A percentile compares a stretch with the other conserved stretches of the same genome.
phyloP scores from a whole-genome alignment of 1,139 yeast genomes.

The Taiozyma sp. region DNA sequence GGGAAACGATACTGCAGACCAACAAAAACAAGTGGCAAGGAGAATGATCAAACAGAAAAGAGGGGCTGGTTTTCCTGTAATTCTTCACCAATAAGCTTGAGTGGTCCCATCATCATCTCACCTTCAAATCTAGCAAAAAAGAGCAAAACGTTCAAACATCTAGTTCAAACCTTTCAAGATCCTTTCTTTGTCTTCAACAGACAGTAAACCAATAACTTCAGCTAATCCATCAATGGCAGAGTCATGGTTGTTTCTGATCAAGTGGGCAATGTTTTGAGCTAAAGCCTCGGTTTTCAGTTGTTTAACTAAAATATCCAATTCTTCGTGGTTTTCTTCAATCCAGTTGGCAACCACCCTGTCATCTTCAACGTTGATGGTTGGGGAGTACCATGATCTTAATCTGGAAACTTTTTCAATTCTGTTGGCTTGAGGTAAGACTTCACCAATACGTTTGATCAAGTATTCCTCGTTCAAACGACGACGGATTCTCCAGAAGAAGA shows the following conservation, averaged over 20 bases:
- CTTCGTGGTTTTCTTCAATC: slow-evolving; percentile 74
- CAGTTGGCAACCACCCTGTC: slow-evolving; percentile 80
- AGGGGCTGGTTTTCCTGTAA: background rate
- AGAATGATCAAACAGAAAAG: background rate
- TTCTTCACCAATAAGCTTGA: background rate
- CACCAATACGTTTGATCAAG: slow-evolving; percentile 68
- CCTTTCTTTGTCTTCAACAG: slow-evolving; percentile 56
- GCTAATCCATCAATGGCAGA: slow-evolving; percentile 52
- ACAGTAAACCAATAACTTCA: slow-evolving; percentile 53
- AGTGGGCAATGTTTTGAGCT: slow-evolving; percentile 54
- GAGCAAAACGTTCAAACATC: background rate
- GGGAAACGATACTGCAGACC: background rate
- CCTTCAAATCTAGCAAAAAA: background rate
- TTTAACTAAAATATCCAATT: slow-evolving; percentile 55
- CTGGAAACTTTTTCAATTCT: slow-evolving; percentile 83
- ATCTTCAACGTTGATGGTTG: slow-evolving; percentile 61
- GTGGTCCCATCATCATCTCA: background rate
- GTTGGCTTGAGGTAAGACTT: slow-evolving; percentile 52
- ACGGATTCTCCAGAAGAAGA: slow-evolving; percentile 98
- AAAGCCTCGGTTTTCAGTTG: slow-evolving; percentile 61
- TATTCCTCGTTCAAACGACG: slow-evolving; percentile 94
- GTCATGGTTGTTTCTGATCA: slow-evolving; percentile 52
- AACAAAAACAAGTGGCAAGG: background rate
- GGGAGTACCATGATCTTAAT: slow-evolving; percentile 81
- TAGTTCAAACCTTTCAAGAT: slow-evolving; percentile 27